Base-by-base conservation (phyloP, 176 grass and related monocot species). In the Bromus sterilis region DNA sequence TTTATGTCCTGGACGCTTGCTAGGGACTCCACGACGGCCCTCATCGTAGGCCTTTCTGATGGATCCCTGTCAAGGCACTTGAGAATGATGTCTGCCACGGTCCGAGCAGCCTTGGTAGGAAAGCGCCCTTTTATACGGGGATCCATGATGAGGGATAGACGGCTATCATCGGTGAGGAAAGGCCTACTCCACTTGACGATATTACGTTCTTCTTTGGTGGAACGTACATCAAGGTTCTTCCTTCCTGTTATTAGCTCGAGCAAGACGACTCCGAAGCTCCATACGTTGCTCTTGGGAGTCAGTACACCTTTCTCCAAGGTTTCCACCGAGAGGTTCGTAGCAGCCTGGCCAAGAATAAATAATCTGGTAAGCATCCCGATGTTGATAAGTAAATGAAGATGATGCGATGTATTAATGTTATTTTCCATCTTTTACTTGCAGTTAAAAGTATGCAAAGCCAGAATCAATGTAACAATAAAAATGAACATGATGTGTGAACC, bases 231-330 rank as follows among this genome's bases (percentile, higher is more conserved):
- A 56, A 95, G 91, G 78, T 99, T 99, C 78, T 84, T 96, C 61
- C 87, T 89, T 63, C 93, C 97, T 5, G 97, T 99, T 61, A 99
- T 92, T 86, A 99, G 76, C 80, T 99, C 97, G 30, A 99, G 89
- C n/a, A 99, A 82, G 66, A 96, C 87, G 58, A 99, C 85, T 44
- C 97, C 97, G 78, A 95, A 99, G 74, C 93, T 93, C 93, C 93
- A 99, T 31, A 99, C 97, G 0, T 99, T 99, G 82, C 93, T 95
- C 79, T 99, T 99, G 7, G 97, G 97, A 74, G 97, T 99, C 72
- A 99, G 68, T 44, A 94, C 72, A 43, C 93, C 93, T 89, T 99
- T 99, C 80, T 93, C 97, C 87, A 99, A 88, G 28, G 97, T 99
- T 83, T 99, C 97, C 26, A 87, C 84, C 3, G 97, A 95, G 67